Base-by-base conservation (phyloP, 805 yeast species). In the Wickerhamomyces bovis region DNA sequence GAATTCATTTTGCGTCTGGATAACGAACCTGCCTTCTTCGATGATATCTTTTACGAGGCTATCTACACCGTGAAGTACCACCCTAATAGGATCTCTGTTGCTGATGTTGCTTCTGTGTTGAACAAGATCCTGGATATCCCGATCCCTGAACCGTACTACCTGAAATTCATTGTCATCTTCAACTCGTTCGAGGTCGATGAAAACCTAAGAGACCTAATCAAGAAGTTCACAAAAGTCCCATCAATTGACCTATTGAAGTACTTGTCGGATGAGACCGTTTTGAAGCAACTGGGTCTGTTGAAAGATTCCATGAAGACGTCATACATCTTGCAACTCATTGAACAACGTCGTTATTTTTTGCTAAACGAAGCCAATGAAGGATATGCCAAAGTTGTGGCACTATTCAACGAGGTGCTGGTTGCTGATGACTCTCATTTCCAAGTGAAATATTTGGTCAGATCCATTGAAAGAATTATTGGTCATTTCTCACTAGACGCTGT, bases 301-400 rank as follows among this genome's bases (percentile, higher is more conserved):
- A 23, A 36, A 3, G 51, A 47, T 9, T 41, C 42, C 15, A 30
- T 31, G 13, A 44, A 21, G 7, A 23, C 20, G 11, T 25, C 26
- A 1, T 31, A 42, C 6, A 30, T 44, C 19, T 39, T 45, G 9
- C 39, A 43, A 5, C 20, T 50, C 18, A 46, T 56, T 1, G 51
- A 53, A 35, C 74, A 79, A 49, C 72, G 72, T 57, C 78, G 81
- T 52, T 88, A 70, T 66, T 84, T 85, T 48, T 67, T 89, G 16
- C 56, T 87, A 8, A 77, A 80, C 43, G 96, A 90, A 62, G 85
- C 85, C 50, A 69, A 80, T 21, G 89, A 84, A 58, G 97, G 97
- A 1, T 89, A 78, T 63, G 64, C 95, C 12, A 81, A 80, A 53
- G 66, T 86, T 28, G 61, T 80, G 1, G 72, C 72, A 2, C 78